These are phyloP conservation scores for Phycomyces blakesleeanus DNA, from an alignment of 192 early-diverging fungal genomes.

Conservation along the genomic window DNA sequence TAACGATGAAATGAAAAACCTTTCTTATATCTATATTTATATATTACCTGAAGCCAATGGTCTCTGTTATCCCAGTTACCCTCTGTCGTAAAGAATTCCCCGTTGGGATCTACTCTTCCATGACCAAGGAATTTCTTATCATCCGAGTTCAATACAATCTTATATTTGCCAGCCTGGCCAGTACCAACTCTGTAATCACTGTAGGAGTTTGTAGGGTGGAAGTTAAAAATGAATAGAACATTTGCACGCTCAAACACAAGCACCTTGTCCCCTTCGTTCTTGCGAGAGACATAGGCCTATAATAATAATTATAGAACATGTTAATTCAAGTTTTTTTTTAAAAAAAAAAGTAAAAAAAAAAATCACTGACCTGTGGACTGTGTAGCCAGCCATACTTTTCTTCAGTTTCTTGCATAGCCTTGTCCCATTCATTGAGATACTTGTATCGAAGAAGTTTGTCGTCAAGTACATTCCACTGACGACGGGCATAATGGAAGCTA, in stretches of 20 bases:
- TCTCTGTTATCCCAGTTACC: slow-evolving; percentile 67
- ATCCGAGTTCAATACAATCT: slow-evolving; percentile 77
- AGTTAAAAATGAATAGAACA: slow-evolving; percentile 93
- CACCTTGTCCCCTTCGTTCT: slow-evolving; percentile 91
- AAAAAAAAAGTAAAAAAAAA: too few relatives aligned
- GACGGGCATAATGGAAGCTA: slow-evolving; percentile 89
- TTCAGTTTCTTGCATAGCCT: slow-evolving; percentile 80
- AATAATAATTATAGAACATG: slow-evolving; percentile 2
- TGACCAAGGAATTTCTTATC: slow-evolving; percentile 76
- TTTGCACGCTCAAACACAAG: slow-evolving; percentile 89
- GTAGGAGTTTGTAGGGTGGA: slow-evolving; percentile 81
- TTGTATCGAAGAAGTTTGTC: slow-evolving; percentile 87
- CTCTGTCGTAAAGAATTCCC: slow-evolving; percentile 68
- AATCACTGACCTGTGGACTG: slow-evolving; percentile 63
- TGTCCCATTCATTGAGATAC: slow-evolving; percentile 89
- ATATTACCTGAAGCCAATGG: slow-evolving; percentile 69
- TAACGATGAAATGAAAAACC: neutral
- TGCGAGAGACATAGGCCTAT: slow-evolving; percentile 78
- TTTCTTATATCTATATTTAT: neutral
- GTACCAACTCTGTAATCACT: slow-evolving; percentile 86
- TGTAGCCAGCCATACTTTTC: slow-evolving; percentile 64
- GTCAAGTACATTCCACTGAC: slow-evolving; percentile 94
- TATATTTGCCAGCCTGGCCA: slow-evolving; percentile 65
- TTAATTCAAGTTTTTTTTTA: too few relatives aligned
- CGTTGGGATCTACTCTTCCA: slow-evolving; percentile 59